Evolutionary conservation across 805 yeast species (phyloP).

Genomic region (Diddensiella santjacobensis): DNA sequence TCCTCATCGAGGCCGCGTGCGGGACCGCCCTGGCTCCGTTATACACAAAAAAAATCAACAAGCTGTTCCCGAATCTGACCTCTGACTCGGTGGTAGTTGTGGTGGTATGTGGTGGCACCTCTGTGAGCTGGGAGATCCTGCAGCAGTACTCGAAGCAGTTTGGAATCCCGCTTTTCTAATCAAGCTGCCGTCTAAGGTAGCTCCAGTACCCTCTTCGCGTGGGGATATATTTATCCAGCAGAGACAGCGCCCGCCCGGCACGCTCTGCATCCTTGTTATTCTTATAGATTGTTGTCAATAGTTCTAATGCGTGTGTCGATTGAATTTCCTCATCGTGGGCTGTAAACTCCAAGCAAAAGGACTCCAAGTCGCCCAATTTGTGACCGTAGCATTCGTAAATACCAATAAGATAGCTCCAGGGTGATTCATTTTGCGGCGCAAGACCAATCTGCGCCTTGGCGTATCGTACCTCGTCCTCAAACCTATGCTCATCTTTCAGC

Average conservation of each 20-base stretch:
- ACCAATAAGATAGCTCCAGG: conserved; percentile 82
- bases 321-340: conserved; percentile 30
- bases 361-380: conserved; percentile 40
- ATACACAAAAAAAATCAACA: conserved; percentile 23
- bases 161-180: conserved; percentile 20
- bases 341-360: conserved; percentile 37
- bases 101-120: conserved; percentile 57
- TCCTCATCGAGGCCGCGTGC: conserved; percentile 67
- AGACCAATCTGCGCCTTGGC: conserved; percentile 45
- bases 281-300: conserved; percentile 50
- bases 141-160: conserved; percentile 24
- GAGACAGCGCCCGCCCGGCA: conserved; percentile 40
- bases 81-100: conserved; percentile 47
- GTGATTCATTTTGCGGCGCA: conserved; percentile 78
- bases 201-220: conserved; percentile 62
- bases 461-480: conserved; percentile 51
- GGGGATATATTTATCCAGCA: conserved; percentile 58
- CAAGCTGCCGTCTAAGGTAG: too few species aligned
- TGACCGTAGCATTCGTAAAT: conserved; percentile 37
- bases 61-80: conserved; percentile 25
- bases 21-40: conserved; percentile 60
- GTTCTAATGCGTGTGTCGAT: conserved; percentile 63
- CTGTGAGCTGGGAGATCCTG: conserved; percentile 27
- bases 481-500: conserved; percentile 19
- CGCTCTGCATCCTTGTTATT: conserved; percentile 35